Conservation (phyloP, 257 asterid species). For the Nicotiana otophora region DNA sequence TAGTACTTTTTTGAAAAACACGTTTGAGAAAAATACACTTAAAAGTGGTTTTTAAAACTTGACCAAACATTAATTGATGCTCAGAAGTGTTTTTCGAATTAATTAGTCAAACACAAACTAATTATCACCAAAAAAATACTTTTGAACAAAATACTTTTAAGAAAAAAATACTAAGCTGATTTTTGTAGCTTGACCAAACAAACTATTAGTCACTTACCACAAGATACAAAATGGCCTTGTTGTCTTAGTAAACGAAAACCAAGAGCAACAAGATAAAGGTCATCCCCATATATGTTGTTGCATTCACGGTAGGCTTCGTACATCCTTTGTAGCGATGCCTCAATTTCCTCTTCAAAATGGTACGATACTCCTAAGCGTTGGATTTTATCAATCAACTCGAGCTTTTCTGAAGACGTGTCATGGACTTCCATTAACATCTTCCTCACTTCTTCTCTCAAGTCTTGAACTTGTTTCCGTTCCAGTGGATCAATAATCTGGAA, state of each 20-base stretch:
- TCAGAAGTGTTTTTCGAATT: too few species aligned
- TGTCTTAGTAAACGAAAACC: slow-evolving; percentile 23
- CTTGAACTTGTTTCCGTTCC: not conserved
- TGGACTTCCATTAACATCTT: not conserved
- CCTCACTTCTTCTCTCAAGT: slow-evolving; percentile 4
- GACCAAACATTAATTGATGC: too few species aligned
- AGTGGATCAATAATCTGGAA: not conserved
- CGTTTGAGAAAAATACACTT: too few species aligned
- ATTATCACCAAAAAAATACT: too few species aligned
- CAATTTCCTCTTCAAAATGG: slow-evolving; percentile 21
- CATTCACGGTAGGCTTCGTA: not conserved
- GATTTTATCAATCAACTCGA: slow-evolving; percentile 14
- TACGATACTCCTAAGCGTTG: slow-evolving; percentile 25
- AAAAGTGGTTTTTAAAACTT: too few species aligned
- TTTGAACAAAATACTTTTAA: too few species aligned
- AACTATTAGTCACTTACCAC: not conserved
- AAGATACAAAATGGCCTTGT: slow-evolving; percentile 8
- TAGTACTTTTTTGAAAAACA: too few species aligned
- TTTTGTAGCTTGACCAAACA: too few species aligned
- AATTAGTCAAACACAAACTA: too few species aligned
- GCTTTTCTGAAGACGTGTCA: not conserved
- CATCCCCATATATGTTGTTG: not conserved
- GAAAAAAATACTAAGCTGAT: too few species aligned
- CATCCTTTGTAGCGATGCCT: not conserved
- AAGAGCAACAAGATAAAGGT: slow-evolving; percentile 13